Percentiles rank a stretch among this genome's conserved stretches.
phyloP scores from a whole-genome alignment of 208 protist genomes.

The Trichomonas gallinae region DNA sequence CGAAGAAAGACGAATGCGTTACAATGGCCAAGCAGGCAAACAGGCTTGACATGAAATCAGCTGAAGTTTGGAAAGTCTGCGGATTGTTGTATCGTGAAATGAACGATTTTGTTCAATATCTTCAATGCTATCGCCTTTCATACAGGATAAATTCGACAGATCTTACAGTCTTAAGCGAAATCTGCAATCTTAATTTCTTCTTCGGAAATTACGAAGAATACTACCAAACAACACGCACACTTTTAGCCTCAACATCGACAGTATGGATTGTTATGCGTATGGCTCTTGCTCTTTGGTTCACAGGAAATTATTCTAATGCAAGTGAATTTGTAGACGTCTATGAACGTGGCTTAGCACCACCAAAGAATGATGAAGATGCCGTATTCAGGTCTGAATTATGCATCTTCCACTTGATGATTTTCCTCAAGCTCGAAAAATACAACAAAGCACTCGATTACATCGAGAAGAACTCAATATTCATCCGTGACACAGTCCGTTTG shows the following conservation, averaged over 20 bases:
- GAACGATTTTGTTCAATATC: not conserved
- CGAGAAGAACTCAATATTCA: not conserved
- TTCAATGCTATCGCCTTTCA: not conserved
- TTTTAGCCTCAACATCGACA: not conserved
- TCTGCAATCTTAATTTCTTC: not conserved
- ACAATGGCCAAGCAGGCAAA: not conserved
- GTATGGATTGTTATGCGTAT: not conserved
- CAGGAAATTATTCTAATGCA: not conserved
- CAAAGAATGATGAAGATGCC: not conserved
- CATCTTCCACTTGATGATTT: not conserved
- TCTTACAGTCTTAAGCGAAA: not conserved
- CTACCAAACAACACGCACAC: not conserved
- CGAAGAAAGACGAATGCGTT: not conserved
- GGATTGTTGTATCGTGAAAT: constrained; percentile 11
- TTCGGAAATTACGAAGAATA: not conserved
- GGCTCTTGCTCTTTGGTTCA: not conserved
- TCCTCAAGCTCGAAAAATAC: not conserved
- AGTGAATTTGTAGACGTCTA: not conserved
- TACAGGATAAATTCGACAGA: not conserved
- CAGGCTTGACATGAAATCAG: not conserved
- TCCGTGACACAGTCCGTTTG: not conserved
- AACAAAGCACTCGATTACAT: not conserved
- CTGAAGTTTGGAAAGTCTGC: not conserved
- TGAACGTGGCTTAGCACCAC: not conserved
- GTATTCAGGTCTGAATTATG: not conserved